Base-by-base conservation (phyloP, 2,329 filamentous ascomycete species). In the Aureobasidium sp. region DNA sequence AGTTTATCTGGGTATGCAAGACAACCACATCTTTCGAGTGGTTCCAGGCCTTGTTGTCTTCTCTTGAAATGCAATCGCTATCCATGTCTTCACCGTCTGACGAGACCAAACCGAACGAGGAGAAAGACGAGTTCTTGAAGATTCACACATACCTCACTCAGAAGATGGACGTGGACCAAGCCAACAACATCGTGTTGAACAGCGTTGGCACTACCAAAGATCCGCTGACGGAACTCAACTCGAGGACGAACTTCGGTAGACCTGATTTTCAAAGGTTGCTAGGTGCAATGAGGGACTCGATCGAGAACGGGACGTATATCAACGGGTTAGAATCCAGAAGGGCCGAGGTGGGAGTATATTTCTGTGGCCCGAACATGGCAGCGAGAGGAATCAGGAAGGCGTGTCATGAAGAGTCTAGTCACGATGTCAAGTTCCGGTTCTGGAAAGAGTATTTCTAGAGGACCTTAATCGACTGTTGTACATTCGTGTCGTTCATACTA, bases 1-100 rank as follows among this genome's bases (percentile, higher is more conserved):
- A 99, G 75, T 99, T 99, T 77, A 95, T 99, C 79, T 99, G 94
- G 94, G 88, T 97, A 57, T 97, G 93, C 83, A 94, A 90, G 75
- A 92, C 97, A 71, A 96, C 92, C 0, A 89, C 85, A 37, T 96
- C 92, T 0, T 99, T 99, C 71, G 94, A 97, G 77, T 99, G 94
- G 94, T 97, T 99, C 81, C 94, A 99, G 74, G 91, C 89, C 1
- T 85, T 99, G 0, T 84, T 99, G 17, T 90, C 89, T 0, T 95
- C 90, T 0, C 87, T 99, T 26, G 94, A 99, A 76, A 82, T 87
- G 39, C 94, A 99, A 73, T 92, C 88, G 55, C 82, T 84, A 63
- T 83, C 87, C 69, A 86, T 85, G 5, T 69, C 71, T 5, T 74
- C 72, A 7, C 64, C 70, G 0, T 15, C 36, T 5, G 26, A 29